These are phyloP conservation scores for Camellia lanceoleosa DNA, from an alignment of 148 eudicot species.

Conservation along the genomic window DNA sequence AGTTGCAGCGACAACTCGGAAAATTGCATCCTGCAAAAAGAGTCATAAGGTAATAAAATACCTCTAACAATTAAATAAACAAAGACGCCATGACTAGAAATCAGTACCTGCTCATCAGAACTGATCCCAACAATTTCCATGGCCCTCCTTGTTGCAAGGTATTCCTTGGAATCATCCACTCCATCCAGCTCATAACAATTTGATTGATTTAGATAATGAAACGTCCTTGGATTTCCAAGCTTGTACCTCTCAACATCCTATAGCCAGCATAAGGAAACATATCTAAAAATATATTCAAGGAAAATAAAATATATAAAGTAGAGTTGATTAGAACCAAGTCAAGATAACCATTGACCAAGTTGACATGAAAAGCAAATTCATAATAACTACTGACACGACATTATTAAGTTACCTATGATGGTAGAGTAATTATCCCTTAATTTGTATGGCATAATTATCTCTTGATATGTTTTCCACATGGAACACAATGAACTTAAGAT, in stretches of 20 bases:
- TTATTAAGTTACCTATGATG: no score
- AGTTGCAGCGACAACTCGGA: slow-evolving; percentile 90
- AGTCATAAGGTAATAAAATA: slow-evolving; percentile 8
- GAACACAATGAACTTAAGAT: no score
- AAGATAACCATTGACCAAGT: background rate
- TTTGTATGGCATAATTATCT: no score
- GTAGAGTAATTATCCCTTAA: no score
- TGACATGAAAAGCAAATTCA: background rate
- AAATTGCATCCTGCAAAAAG: slow-evolving; percentile 74
- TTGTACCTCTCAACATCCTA: slow-evolving; percentile 72
- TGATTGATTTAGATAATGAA: slow-evolving; percentile 90
- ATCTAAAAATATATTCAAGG: background rate
- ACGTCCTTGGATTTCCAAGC: slow-evolving; percentile 68
- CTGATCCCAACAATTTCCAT: slow-evolving; percentile 89
- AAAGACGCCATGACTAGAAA: background rate
- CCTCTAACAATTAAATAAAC: background rate
- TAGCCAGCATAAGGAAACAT: slow-evolving; percentile 10
- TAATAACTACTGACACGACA: background rate
- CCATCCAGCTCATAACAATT: slow-evolving; percentile 71
- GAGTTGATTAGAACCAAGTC: background rate
- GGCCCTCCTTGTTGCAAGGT: slow-evolving; percentile 77
- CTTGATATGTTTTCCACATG: no score
- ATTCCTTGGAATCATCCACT: slow-evolving; percentile 76
- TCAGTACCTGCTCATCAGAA: slow-evolving; percentile 73
- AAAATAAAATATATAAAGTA: background rate